Evolutionary conservation across 495 filamentous ascomycete species (phyloP), one percentile per base, ranked within the genome.

Genomic region (Daldinia decipiens): DNA sequence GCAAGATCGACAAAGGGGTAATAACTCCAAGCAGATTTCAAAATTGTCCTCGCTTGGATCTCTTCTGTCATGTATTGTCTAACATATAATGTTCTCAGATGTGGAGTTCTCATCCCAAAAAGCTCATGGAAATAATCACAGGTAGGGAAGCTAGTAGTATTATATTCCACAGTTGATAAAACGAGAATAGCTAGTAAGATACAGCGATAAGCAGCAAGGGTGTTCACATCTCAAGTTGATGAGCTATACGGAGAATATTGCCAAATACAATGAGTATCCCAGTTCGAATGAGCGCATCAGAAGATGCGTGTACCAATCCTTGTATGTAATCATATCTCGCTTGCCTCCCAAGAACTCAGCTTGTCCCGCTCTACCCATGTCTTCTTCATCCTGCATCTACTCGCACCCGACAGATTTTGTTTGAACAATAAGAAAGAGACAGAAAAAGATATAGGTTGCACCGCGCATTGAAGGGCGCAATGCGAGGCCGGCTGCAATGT

Each of bases 341-440:
- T 57, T 27, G 21, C 36, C 36, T 64, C 31, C 53, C 45, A 60
- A 55, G 15, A 45, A 54, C 45, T 61, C 56, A 55, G 38, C 62
- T 66, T 38, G 62, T 40, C 51, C 50, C 61, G 32, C 29, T 65
- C 58, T 71, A 59, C 60, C 38, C 12, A 8, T 39, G 32, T 13
- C 43, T 9, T 57, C 26, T 31, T n/a, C 31, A 21, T 27, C 67
- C 50, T 17, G 12, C 38, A 19, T 65, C 68, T 61, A 59, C 56
- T 57, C 26, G 34, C 51, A 40, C 34, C 68, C 50, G 15, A 17
- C 27, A 50, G 24, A 47, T 57, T 71, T 71, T 71, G 27, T 45
- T 56, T 15, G 21, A 60, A 55, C 34, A 36, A 51, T 32, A 27
- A 62, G 38, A 54, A 59, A 51, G 66, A 51, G 27, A 54, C 39